Evolutionary conservation across 2,329 filamentous ascomycete species (phyloP), one percentile per base, ranked within the genome.

Genomic region (Claviceps arundinis): DNA sequence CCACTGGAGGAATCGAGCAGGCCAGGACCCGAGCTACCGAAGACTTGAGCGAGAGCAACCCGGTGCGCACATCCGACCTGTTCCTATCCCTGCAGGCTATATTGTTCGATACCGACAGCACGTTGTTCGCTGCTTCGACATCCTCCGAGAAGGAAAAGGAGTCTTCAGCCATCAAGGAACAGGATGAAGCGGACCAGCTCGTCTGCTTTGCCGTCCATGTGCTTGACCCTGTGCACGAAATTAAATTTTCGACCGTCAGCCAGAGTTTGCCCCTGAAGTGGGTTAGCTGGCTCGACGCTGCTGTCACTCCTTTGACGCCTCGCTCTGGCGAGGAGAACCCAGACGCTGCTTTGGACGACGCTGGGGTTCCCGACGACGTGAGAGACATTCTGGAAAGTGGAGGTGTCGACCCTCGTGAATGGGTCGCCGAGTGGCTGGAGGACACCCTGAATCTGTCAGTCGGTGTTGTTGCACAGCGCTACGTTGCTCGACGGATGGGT

Each of bases 401-500:
- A 8, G 81, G 79, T 47, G 88, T 97, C 2, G 93, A 98, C 63
- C 93, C 93, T 0, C 78, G 93, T 53, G 93, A 98, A 67, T 98
- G 93, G 93, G 87, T 95, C 40, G 86, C 90, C 3, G 93, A 97
- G 68, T 98, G 93, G 93, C 78, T 98, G 47, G 91, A 97, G 70
- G 91, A 97, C 70, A 73, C 83, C 0, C 75, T 98, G 37, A 81
- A 75, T 42, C 72, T 97, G 48, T 80, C 82, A 3, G 80, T 94
- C 0, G 91, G 93, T 17, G 74, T 95, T 7, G 84, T 97, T 3
- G 93, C 93, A 2, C 93, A 98, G 75, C 77, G 90, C 57, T 98
- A 98, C 65, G 93, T 98, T 19, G 91, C 93, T 4, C 81, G 87
- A 55, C 76, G 93, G 52, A 98, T 98, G 93, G 91, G 93, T 13